Base-by-base conservation (phyloP, 345 rosid genomes). In the Arabidopsis suecica region DNA sequence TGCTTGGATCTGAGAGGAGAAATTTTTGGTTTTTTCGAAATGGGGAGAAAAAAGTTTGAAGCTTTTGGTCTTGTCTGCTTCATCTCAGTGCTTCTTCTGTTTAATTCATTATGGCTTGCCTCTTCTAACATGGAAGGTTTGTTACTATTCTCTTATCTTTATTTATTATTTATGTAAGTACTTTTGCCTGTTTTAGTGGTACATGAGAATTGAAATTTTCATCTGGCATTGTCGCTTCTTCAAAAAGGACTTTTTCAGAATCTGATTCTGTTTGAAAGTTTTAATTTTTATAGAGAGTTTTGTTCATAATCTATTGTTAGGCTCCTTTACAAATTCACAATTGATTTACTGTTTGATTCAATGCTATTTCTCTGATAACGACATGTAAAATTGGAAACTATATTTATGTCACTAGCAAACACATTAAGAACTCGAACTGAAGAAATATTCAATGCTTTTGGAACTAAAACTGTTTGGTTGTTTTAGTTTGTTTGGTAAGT, bases 41-140 rank as follows among this genome's bases (percentile, higher is more conserved):
- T 86, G 91, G 83, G 73, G 86, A 69, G 45, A 18, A 77, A 61
- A 80, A 78, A 60, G 61, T 50, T 74, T 70, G 66, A 78, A 75
- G 75, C 78, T 79, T 77, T 85, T 78, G 42, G 78, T 82, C 59
- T 82, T 61, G 71, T 75, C 45, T 82, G 78, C 80, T 74, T 88
- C 79, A 85, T 88, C 91, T 88, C 82, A 67, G 10, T 82, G 78
- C 18, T 79, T 70, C 80, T 79, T 70, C 81, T 75, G 32, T n/a
- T 68, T 30, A 76, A 79, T 79, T 82, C 91, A 22, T 72, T 83
- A 33, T 86, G 88, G 84, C 74, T 78, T 78, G 84, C 82, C 22
- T 80, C 69, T 75, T 88, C 92, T 68, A 93, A 93, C 78, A 81
- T 87, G 91, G 98, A 93, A 88, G 98, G 98, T 93, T 37, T 23